Evolutionary conservation across 208 protist genomes (phyloP), one percentile per base, ranked within the genome.

Genomic region (Crithidia acanthocephali): DNA sequence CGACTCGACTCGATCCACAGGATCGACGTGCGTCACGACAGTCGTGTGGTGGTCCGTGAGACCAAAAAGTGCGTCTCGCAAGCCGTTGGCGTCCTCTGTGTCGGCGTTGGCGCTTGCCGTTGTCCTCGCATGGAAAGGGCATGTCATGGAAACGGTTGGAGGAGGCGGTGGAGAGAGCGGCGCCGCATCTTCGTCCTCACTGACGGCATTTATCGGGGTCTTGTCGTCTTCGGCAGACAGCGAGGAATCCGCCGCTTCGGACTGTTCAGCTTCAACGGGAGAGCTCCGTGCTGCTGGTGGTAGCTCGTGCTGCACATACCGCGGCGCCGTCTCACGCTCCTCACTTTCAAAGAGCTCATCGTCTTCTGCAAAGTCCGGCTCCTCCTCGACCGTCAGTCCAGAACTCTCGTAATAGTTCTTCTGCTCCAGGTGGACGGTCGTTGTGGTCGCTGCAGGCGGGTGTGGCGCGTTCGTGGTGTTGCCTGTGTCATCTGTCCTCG

Each of bases 21-120:
- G 79, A 2, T 81, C 68, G 15, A 80, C 45, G 60, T 85, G 75
- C 2, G 81, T 84, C 10, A 86, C 66, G 1, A 60, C 66, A 25
- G 47, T 35, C 0, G 79, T 92, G 63, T 81, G 72, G 27, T 70
- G 56, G 44, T 89, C 81, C 27, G 51, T 66, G 10, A 87, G 23
- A 25, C 62, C 72, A 59, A 92, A 92, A 9, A 92, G 67, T 47
- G 80, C 80, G 32, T 76, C 53, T 3, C 33, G 10, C 6, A 78
- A 25, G 11, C 45, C 22, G 6, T 55, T 33, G 1, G 20, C 18
- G 13, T 68, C 72, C 11, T 35, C 35, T 13, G 40, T 7, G 30
- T 27, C 22, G 20, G 33, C 64, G 45, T n/a, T 8, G 20, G 35
- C 56, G 22, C 32, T 35, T 7, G 25, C 27, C 18, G 32, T 22